These are phyloP conservation scores for Novakomyces olei DNA, from an alignment of 805 yeast species.

Conservation along the genomic window DNA sequence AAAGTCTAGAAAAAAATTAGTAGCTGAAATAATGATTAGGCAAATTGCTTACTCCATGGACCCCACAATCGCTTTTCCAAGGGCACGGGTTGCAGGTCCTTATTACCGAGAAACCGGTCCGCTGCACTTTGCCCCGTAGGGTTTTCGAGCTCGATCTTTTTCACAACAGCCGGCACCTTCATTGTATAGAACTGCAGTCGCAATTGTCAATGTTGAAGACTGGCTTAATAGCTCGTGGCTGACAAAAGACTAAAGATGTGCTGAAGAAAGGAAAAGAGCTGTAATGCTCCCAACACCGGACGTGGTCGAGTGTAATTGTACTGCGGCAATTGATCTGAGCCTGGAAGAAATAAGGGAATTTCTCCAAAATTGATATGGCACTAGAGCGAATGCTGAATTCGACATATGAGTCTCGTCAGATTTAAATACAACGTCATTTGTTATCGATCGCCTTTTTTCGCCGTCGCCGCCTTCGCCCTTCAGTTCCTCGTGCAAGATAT, in stretches of 20 bases:
- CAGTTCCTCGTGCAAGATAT: no score
- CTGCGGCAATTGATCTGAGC: neutral
- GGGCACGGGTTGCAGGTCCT: slow-evolving; percentile 2
- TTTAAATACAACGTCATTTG: no score
- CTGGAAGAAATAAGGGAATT: neutral
- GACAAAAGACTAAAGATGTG: neutral
- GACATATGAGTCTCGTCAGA: no score
- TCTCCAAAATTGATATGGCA: neutral
- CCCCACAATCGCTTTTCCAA: slow-evolving; percentile 1
- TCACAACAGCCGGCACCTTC: neutral
- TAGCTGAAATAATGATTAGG: no score
- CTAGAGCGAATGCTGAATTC: no score
- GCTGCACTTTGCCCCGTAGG: neutral
- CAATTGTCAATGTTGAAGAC: neutral
- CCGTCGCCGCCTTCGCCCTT: no score
- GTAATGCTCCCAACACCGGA: neutral
- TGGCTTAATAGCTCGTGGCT: neutral
- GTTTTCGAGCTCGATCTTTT: neutral
- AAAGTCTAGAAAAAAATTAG: no score
- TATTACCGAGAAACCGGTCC: neutral
- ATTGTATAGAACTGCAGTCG: neutral
- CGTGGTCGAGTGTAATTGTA: neutral
- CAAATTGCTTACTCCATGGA: no score
- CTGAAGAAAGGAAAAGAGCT: neutral
- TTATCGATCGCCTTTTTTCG: no score